Evolutionary conservation across 108 stramenopile genomes (phyloP).

Genomic region (Pseudonitzschia pungens): DNA sequence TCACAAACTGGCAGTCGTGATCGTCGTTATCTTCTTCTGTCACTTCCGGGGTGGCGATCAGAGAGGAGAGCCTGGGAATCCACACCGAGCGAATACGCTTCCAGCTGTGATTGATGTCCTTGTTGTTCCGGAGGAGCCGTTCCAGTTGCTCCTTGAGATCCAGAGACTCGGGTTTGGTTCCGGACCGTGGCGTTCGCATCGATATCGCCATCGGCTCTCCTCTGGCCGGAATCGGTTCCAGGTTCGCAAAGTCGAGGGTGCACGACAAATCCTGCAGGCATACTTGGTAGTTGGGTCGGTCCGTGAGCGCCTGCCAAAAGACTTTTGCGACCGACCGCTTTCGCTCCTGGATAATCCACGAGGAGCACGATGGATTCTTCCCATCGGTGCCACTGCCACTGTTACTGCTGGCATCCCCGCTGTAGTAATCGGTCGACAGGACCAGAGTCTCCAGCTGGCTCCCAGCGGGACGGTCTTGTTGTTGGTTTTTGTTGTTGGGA

Average conservation of each 20-base stretch:
- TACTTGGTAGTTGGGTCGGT: neutral
- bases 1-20: neutral
- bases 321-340: neutral
- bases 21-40: neutral
- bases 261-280: neutral
- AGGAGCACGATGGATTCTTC: neutral
- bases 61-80: neutral
- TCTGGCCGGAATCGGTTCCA: neutral
- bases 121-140: neutral
- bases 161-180: neutral
- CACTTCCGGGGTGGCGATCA: neutral
- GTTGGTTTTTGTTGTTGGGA: no score
- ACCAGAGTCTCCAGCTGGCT: neutral
- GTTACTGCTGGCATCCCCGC: neutral
- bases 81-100: neutral
- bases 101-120: neutral
- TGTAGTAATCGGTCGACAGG: neutral
- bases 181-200: neutral
- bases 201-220: neutral
- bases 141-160: neutral
- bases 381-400: neutral
- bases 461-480: neutral
- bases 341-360: neutral
- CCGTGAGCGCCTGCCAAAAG: neutral
- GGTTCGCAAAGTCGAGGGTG: neutral